These are phyloP conservation scores for Penstemon davidsonii DNA, from an alignment of 257 asterid genomes.

Conservation along the genomic window DNA sequence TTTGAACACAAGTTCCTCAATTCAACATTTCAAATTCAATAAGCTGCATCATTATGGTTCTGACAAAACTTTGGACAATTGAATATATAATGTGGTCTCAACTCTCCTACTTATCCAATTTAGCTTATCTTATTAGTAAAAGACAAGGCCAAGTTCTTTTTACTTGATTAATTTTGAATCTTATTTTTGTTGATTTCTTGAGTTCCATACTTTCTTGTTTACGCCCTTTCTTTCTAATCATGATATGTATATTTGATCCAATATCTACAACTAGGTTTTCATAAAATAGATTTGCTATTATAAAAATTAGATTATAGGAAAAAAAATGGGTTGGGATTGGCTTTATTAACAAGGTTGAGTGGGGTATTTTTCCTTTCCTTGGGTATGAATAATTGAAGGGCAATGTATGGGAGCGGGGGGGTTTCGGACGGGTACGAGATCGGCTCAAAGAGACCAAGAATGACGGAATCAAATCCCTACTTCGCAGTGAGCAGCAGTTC, in stretches of 20 bases:
- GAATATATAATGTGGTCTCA: background rate
- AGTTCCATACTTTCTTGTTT: background rate
- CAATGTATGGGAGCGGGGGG: slow-evolving; percentile 99
- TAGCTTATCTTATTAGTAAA: background rate
- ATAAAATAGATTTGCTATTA: slow-evolving; percentile 33
- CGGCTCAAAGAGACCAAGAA: slow-evolving; percentile 99
- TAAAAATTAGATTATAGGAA: slow-evolving; percentile 56
- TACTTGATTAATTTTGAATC: background rate
- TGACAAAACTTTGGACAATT: background rate
- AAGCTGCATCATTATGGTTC: background rate
- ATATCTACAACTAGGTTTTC: slow-evolving; percentile 25
- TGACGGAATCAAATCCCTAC: slow-evolving; percentile 99
- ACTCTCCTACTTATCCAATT: background rate
- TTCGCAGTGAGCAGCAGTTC: slow-evolving; percentile 91
- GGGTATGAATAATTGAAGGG: slow-evolving; percentile 96
- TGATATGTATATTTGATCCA: background rate
- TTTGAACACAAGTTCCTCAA: background rate
- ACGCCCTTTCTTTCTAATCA: background rate
- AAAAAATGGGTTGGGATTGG: slow-evolving; percentile 84
- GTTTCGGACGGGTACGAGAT: slow-evolving; percentile 98
- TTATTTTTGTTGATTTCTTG: background rate
- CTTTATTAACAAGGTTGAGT: slow-evolving; percentile 97
- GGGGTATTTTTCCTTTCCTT: slow-evolving; percentile 68
- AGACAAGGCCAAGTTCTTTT: background rate
- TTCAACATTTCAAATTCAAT: background rate